Percentiles rank a stretch among this genome's conserved stretches.
phyloP scores from a whole-genome alignment of 2,329 filamentous ascomycete genomes.

The Pseudopyricularia javanii region DNA sequence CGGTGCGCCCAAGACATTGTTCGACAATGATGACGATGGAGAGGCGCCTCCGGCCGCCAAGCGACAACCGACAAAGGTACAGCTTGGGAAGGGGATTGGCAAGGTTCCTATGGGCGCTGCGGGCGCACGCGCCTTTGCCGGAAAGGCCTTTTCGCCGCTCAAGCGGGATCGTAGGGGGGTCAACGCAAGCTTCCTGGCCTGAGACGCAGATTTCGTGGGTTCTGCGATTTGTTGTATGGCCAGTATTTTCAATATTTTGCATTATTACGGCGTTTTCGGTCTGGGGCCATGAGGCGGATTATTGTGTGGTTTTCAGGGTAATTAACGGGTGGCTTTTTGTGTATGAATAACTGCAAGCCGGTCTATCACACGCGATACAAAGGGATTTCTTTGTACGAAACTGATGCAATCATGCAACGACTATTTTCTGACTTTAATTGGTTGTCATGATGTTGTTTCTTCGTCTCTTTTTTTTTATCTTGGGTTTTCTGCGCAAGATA shows the following conservation, averaged over 20 bases:
- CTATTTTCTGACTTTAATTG: background rate
- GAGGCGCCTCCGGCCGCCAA: constrained; percentile 10
- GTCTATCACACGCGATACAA: background rate
- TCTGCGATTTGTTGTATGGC: background rate
- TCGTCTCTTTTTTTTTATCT: background rate
- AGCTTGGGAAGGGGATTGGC: constrained; percentile 10
- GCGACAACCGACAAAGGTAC: constrained; percentile 9
- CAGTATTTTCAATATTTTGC: too few species aligned
- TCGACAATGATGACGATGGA: constrained; percentile 53
- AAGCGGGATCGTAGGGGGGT: constrained; percentile 57
- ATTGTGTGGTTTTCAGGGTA: background rate
- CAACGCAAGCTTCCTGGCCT: constrained; percentile 45
- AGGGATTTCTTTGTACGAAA: background rate
- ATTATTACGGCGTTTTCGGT: background rate
- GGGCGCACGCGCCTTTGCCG: constrained; percentile 15
- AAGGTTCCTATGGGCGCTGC: constrained; percentile 23
- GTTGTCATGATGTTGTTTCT: too few species aligned
- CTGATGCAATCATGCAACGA: background rate
- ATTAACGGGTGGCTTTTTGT: background rate
- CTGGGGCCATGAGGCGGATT: background rate
- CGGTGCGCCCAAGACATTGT: constrained; percentile 49
- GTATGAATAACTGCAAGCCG: background rate
- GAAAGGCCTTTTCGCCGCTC: constrained; percentile 53
- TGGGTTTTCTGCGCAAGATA: background rate
- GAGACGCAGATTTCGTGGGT: background rate